Conservation (phyloP, 441 rosid species). For the Monsonia emarginata region DNA sequence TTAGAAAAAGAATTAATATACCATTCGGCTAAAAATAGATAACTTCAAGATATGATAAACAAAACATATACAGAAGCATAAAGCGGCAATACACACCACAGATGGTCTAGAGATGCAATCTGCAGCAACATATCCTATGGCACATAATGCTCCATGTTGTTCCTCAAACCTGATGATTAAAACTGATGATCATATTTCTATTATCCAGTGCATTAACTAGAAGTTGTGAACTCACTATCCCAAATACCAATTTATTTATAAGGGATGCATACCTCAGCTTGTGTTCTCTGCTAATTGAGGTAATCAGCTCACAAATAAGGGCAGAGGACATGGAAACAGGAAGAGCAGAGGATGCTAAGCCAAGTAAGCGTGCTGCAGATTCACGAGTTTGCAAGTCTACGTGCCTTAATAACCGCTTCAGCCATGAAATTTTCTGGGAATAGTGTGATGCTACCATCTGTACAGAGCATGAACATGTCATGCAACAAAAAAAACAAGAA, state of each 20-base stretch:
- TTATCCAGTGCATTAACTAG: background rate
- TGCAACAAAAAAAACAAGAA: slow-evolving; percentile 8
- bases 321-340: slow-evolving; percentile 42
- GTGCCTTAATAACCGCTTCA: slow-evolving; percentile 68
- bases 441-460: slow-evolving; percentile 69
- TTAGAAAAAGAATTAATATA: background rate
- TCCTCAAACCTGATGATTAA: slow-evolving; percentile 60
- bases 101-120: slow-evolving; percentile 47
- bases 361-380: slow-evolving; percentile 83
- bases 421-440: slow-evolving; percentile 60
- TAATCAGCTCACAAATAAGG: slow-evolving; percentile 52
- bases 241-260: background rate
- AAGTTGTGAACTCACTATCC: slow-evolving; percentile 3
- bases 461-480: slow-evolving; percentile 15
- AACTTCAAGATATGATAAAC: background rate
- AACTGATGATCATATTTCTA: slow-evolving; percentile 15
- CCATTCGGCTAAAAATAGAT: background rate
- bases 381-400: slow-evolving; percentile 81
- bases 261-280: slow-evolving; percentile 49
- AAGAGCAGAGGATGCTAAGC: slow-evolving; percentile 81
- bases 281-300: slow-evolving; percentile 36
- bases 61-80: background rate
- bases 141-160: slow-evolving; percentile 71
- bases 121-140: slow-evolving; percentile 71
- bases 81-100: slow-evolving; percentile 43